Conservation (phyloP, 2,329 filamentous ascomycete genomes). For the Fusarium buxicola region DNA sequence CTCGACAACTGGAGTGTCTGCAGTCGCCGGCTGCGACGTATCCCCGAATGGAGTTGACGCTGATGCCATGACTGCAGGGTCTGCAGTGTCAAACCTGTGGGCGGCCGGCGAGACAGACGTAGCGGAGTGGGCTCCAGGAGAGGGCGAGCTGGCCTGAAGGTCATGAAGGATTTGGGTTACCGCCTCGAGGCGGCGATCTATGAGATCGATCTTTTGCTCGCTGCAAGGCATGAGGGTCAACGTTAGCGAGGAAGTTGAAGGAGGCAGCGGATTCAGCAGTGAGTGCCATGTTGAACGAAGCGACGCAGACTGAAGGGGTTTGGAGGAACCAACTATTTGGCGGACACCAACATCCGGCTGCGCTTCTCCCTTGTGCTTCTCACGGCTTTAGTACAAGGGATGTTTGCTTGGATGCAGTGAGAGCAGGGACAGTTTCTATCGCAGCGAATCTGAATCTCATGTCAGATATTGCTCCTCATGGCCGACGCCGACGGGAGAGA, state of each 20-base stretch:
- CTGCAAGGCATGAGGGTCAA: slow-evolving; percentile 19
- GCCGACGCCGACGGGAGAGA: too few relatives aligned
- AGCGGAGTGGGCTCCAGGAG: slow-evolving; percentile 4
- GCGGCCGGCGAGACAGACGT: not conserved
- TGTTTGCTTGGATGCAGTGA: not conserved
- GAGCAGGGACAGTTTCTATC: not conserved
- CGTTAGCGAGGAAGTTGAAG: too few relatives aligned
- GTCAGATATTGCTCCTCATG: too few relatives aligned
- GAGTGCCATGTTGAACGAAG: too few relatives aligned
- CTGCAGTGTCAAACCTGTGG: slow-evolving; percentile 7
- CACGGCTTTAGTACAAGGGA: not conserved
- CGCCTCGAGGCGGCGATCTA: slow-evolving; percentile 48
- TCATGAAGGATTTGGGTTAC: slow-evolving; percentile 46
- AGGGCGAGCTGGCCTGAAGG: slow-evolving; percentile 36
- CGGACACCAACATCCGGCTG: not conserved
- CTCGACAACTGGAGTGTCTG: slow-evolving; percentile 50
- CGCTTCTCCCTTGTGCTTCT: not conserved
- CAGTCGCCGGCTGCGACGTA: slow-evolving; percentile 4
- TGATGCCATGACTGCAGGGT: slow-evolving; percentile 2
- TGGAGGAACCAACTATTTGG: not conserved
- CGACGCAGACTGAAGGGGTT: too few relatives aligned
- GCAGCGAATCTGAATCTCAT: not conserved
- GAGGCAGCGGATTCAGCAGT: too few relatives aligned
- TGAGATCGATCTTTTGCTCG: slow-evolving; percentile 53
- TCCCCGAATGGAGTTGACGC: not conserved